Conservation (phyloP, 2,329 filamentous ascomycete genomes). For the Cladosporium sphaerospermum region DNA sequence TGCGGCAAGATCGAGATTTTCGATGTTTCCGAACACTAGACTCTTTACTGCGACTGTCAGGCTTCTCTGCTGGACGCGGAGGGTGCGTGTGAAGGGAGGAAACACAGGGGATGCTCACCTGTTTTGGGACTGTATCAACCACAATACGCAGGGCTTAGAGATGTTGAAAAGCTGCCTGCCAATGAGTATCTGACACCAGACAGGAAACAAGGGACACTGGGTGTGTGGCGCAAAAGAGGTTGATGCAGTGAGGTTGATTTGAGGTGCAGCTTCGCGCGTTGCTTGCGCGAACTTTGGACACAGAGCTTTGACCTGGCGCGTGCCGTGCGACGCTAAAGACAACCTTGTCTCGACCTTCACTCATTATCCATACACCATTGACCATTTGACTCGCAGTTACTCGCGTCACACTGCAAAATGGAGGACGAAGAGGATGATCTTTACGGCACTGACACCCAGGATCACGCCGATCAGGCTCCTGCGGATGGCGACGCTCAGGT, state of each 20-base stretch:
- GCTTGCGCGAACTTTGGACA: background rate
- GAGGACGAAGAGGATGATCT: constrained; percentile 50
- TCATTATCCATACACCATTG: background rate
- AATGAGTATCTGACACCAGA: background rate
- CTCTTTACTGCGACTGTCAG: constrained; percentile 3
- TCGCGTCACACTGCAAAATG: constrained; percentile 28
- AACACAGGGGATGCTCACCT: background rate
- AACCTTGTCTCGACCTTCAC: constrained; percentile 4
- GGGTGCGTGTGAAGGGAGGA: background rate
- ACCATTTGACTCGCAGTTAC: background rate
- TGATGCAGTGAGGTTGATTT: background rate
- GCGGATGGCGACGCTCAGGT: constrained; percentile 25
- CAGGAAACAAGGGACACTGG: background rate
- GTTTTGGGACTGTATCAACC: background rate
- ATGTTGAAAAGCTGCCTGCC: background rate
- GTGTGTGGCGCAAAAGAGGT: background rate
- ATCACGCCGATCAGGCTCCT: constrained; percentile 20
- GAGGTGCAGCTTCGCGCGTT: too few relatives aligned
- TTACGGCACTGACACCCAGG: constrained; percentile 30
- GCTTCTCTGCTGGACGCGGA: constrained; percentile 1
- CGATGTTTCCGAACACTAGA: background rate
- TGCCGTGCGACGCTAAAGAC: constrained; percentile 6
- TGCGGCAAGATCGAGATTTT: background rate
- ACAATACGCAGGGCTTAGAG: background rate
- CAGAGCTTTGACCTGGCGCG: constrained; percentile 13